These are phyloP conservation scores for Talaromyces sp. DNA, from an alignment of 2,329 filamentous ascomycete species.

Conservation along the genomic window DNA sequence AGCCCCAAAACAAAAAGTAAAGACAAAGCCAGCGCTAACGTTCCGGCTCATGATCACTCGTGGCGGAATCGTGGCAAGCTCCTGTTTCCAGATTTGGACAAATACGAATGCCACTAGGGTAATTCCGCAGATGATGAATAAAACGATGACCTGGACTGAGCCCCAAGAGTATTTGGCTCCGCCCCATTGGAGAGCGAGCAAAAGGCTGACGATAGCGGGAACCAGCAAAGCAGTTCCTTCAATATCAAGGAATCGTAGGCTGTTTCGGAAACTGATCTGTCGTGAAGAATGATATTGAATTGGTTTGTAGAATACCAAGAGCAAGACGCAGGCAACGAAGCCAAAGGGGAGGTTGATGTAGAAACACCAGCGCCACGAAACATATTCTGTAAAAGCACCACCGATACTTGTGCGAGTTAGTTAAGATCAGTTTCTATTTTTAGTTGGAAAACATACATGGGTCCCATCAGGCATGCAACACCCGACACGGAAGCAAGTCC, in stretches of 20 bases:
- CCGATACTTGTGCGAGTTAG: slow-evolving; percentile 18
- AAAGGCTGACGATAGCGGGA: slow-evolving; percentile 47
- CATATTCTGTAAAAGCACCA: slow-evolving; percentile 29
- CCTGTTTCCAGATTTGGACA: slow-evolving; percentile 8
- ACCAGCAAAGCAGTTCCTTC: slow-evolving; percentile 47
- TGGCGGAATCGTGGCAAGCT: slow-evolving; percentile 9
- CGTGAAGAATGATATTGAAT: not conserved
- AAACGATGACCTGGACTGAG: slow-evolving; percentile 44
- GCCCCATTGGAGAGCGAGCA: slow-evolving; percentile 55
- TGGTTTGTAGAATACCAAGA: slow-evolving; percentile 17
- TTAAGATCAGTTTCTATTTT: not conserved
- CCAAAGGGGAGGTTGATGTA: slow-evolving; percentile 50
- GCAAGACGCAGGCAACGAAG: slow-evolving; percentile 14
- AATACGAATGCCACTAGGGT: slow-evolving; percentile 28
- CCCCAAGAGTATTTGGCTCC: slow-evolving; percentile 49
- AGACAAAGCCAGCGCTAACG: slow-evolving; percentile 10
- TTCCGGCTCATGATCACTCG: slow-evolving; percentile 10
- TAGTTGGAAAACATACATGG: slow-evolving; percentile 16
- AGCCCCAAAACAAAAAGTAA: slow-evolving; percentile 7
- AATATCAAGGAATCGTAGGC: slow-evolving; percentile 41
- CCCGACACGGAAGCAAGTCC: slow-evolving; percentile 29
- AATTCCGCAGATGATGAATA: slow-evolving; percentile 46
- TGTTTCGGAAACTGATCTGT: slow-evolving; percentile 5
- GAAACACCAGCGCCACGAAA: slow-evolving; percentile 46
- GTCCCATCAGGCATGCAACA: slow-evolving; percentile 27